Evolutionary conservation across 257 asterid genomes (phyloP), one percentile per base, ranked within the genome.

Genomic region (Pogostemon cablin): DNA sequence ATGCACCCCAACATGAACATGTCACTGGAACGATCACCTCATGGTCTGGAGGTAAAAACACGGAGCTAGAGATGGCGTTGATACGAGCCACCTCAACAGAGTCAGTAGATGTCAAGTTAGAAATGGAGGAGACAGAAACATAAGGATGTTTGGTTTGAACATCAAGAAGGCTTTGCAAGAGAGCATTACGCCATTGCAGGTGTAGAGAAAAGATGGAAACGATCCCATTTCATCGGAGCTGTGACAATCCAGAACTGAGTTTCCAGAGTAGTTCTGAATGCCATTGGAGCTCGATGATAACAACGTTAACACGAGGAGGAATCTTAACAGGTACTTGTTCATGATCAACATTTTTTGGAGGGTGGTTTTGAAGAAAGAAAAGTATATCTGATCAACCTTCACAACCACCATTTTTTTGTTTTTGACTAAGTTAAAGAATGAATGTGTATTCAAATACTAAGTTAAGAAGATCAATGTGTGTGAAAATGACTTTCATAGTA

Each of bases 1-100:
- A 86, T 43, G 55, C 69, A 10, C 89, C 84, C 11, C 82, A 75
- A 72, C 96, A 87, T 2, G 86, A 82, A 65, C 96, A 90, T 4
- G 56, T 75, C 12, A 77, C 88, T 0, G 95, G 95, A 9, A 87
- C 72, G 3, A 87, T 72, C n/a, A 90, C 79, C 6, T 78, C 90
- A 6, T 10, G 65, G 15, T 71, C 86, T 3, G 52, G 71, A 41
- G 81, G 78, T 46, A 87, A 49, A 48, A 73, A 4, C 7, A 49
- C 65, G 1, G 85, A 77, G 65, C 5, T 54, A 2, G 91, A 77
- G 81, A 87, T 38, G 10, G 80, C 77, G 79, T 90, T 87, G 55
- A 88, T 49, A 5, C 34, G 79, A 3, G 84, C 81, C 5, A 87
- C 52, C 65, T 77, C 78, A 15, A 0, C 54, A 0, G 82, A 80